Percentiles rank a stretch among this genome's conserved stretches.
These are phyloP conservation scores for Penicillium parvum DNA, from an alignment of 495 filamentous ascomycete species.

Conservation along the genomic window DNA sequence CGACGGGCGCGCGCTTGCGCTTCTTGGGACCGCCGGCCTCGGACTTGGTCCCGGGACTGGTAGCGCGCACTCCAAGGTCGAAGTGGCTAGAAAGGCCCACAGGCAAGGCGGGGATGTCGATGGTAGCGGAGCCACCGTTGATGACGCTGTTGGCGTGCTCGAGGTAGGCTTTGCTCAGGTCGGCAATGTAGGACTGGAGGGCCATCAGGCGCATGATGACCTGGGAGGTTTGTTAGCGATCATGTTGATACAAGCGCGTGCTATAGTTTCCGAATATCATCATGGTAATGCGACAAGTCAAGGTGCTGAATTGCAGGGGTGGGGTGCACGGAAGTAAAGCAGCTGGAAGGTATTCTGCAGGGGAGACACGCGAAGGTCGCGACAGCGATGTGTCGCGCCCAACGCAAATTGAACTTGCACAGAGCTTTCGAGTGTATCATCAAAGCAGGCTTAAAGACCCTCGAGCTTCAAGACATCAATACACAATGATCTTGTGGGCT, in stretches of 20 bases:
- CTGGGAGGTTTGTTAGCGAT: conserved; percentile 34
- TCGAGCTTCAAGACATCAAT: conserved; percentile 2
- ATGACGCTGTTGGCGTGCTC: conserved; percentile 77
- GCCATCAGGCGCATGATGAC: conserved; percentile 68
- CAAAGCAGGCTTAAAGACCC: background rate
- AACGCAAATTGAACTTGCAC: background rate
- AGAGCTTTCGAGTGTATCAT: background rate
- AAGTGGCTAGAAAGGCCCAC: conserved; percentile 45
- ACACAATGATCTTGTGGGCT: background rate
- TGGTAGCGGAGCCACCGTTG: conserved; percentile 50
- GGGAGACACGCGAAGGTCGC: background rate
- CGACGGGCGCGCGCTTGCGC: conserved; percentile 74
- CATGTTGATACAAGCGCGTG: background rate
- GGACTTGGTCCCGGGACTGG: conserved; percentile 35
- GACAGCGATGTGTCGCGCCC: background rate
- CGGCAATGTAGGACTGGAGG: conserved; percentile 67
- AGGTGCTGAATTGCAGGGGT: background rate
- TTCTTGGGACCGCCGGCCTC: conserved; percentile 69
- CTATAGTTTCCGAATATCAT: background rate
- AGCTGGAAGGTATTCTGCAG: background rate
- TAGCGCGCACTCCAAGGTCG: conserved; percentile 37
- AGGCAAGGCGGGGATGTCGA: conserved; percentile 49
- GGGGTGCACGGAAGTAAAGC: background rate
- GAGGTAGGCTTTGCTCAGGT: conserved; percentile 73
- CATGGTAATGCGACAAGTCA: background rate